Evolutionary conservation across 805 yeast species (phyloP).

Genomic region (Metschnikowia noctiluminum): DNA sequence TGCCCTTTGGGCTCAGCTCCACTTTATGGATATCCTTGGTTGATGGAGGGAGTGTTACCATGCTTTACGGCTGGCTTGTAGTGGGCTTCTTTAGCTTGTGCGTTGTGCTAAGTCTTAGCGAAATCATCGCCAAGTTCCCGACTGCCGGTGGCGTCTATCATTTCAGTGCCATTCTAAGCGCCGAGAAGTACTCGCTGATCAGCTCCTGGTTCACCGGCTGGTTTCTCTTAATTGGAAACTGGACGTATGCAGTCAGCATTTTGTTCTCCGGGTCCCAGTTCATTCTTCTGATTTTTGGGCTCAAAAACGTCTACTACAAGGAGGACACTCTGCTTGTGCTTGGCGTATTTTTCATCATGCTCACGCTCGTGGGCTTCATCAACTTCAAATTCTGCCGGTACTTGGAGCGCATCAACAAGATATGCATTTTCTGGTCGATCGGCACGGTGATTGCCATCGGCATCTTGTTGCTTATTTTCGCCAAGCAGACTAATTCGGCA

Average conservation of each 20-base stretch:
- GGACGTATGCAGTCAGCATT: slow-evolving; percentile 73
- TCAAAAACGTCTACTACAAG: slow-evolving; percentile 55
- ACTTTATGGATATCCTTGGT: slow-evolving; percentile 67
- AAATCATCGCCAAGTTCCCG: slow-evolving; percentile 73
- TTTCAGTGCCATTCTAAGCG: slow-evolving; percentile 68
- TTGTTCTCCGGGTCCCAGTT: slow-evolving; percentile 77
- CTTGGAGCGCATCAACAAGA: slow-evolving; percentile 60
- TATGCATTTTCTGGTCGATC: slow-evolving; percentile 74
- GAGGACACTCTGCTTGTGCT: slow-evolving; percentile 56
- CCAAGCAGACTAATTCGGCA: slow-evolving; percentile 55
- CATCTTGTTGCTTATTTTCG: slow-evolving; percentile 56
- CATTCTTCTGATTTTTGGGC: slow-evolving; percentile 61
- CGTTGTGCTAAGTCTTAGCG: slow-evolving; percentile 71
- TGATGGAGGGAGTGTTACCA: slow-evolving; percentile 76
- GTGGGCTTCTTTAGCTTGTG: slow-evolving; percentile 61
- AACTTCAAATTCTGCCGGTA: slow-evolving; percentile 58
- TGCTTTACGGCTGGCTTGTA: slow-evolving; percentile 69
- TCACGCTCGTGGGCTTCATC: slow-evolving; percentile 57
- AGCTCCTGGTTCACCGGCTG: slow-evolving; percentile 80
- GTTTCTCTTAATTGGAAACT: slow-evolving; percentile 68
- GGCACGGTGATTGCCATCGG: slow-evolving; percentile 69
- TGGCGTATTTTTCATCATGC: slow-evolving; percentile 52
- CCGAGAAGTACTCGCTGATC: slow-evolving; percentile 50
- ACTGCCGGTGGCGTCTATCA: slow-evolving; percentile 76
- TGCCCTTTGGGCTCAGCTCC: slow-evolving; percentile 73